phyloP scores from a whole-genome alignment of 1,284 basidiomycete genomes.

The Leccinum subspadiceum region DNA sequence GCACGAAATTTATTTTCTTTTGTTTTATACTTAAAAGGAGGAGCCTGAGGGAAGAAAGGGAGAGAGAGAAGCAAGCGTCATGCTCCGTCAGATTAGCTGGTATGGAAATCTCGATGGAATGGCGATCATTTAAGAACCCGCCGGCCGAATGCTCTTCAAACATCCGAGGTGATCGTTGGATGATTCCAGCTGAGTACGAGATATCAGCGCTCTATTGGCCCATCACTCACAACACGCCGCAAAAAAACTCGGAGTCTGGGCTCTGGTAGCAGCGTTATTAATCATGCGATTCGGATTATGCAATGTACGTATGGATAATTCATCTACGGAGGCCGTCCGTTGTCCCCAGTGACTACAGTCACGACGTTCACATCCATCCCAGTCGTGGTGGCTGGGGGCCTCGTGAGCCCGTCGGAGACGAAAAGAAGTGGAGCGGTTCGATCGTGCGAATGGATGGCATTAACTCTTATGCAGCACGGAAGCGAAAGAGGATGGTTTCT shows the following conservation, averaged over 20 bases:
- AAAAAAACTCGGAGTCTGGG: not conserved
- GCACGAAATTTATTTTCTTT: not conserved
- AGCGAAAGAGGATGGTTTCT: constrained; percentile 21
- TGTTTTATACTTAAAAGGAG: not conserved
- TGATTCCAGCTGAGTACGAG: not conserved
- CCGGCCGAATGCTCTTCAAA: not conserved
- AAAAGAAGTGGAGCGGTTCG: constrained; percentile 12
- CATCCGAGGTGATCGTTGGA: constrained; percentile 32
- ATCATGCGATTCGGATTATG: constrained; percentile 28
- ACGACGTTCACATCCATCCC: constrained; percentile 1
- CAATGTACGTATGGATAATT: constrained; percentile 29
- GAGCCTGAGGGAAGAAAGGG: not conserved
- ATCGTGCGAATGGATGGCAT: constrained; percentile 27
- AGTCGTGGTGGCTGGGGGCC: constrained; percentile 2
- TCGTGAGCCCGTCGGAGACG: constrained; percentile 10
- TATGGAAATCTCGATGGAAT: constrained; percentile 15
- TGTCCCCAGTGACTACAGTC: not conserved
- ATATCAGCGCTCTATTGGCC: not conserved
- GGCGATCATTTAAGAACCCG: constrained; percentile 24
- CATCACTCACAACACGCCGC: not conserved
- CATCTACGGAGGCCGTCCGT: constrained; percentile 13
- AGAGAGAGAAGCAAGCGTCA: not conserved
- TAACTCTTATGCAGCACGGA: constrained; percentile 16
- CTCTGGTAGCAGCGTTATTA: constrained; percentile 5
- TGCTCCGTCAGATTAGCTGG: constrained; percentile 7